Base-by-base conservation (phyloP, 2,329 filamentous ascomycete species). In the Escovopsis sp. region DNA sequence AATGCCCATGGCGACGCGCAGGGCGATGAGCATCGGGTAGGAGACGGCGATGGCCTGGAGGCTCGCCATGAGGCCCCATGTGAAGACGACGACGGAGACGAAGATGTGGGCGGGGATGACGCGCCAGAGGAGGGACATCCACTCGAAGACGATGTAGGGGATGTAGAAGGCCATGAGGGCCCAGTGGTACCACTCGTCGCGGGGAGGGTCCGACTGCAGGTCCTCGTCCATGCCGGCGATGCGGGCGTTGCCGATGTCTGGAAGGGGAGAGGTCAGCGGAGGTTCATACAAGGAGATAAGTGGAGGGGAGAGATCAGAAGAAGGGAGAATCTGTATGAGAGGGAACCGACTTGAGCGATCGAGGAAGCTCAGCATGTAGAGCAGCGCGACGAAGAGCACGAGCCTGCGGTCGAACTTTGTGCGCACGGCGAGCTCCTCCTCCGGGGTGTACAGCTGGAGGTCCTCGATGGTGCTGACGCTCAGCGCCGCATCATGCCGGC, bases 361-460 rank as follows among this genome's bases (percentile, higher is more conserved):
- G 44, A 94, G 58, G 52, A 93, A 94, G 42, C 77, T 80, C 41
- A 94, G 63, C 65, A 92, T 70, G 52, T 90, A 94, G 11, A 94
- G 65, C 39, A 88, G 53, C 10, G 83, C 80, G 43, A 94, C 68
- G 51, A 94, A 92, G 1, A 82, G 54, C 5, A 93, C 83, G 35
- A 94, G 66, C 43, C 69, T 72, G 37, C 72, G 66, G 53, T 94
- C 86, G 45, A 94, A 74, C 58, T 82, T 86, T 49, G 65, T 66
- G 37, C 86, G 65, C 8, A 92, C 76, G 4, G 65, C 62, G 16
- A 54, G 60, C 51, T 92, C 86, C 54, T 94, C 86, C 36, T 86
- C 77, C 0, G 62, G 58, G 3, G 68, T 68, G 39, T 68, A 72
- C 15, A 58, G 49, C 48, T 56, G 52, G 39, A 54, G 58, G 44